phyloP scores from a whole-genome alignment of 2,329 filamentous ascomycete species.

The Cryphonectria japonica region DNA sequence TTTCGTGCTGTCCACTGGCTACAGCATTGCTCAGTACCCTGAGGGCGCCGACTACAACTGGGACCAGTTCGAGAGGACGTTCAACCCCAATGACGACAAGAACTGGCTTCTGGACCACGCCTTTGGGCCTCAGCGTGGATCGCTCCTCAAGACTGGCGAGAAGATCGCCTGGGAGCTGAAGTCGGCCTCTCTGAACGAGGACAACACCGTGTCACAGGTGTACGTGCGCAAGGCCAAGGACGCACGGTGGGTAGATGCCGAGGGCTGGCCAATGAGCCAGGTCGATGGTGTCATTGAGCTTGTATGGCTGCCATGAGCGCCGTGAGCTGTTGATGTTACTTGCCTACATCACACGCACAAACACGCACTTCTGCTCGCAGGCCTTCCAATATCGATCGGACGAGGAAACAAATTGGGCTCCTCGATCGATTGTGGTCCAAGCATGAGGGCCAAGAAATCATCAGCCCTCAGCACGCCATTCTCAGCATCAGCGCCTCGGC shows the following conservation, averaged over 20 bases:
- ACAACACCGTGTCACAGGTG: slow-evolving; percentile 56
- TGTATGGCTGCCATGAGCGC: slow-evolving; percentile 52
- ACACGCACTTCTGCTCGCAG: background rate
- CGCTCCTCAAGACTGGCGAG: slow-evolving; percentile 36
- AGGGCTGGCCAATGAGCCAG: slow-evolving; percentile 53
- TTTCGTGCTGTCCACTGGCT: slow-evolving; percentile 62
- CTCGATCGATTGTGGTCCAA: background rate
- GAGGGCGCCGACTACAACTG: slow-evolving; percentile 48
- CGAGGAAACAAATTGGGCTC: background rate
- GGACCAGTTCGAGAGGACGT: slow-evolving; percentile 40
- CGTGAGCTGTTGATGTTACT: background rate
- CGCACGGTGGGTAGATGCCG: slow-evolving; percentile 53
- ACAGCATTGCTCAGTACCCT: slow-evolving; percentile 62
- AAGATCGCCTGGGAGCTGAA: slow-evolving; percentile 51
- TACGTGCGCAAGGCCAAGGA: slow-evolving; percentile 59
- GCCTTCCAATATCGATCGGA: background rate
- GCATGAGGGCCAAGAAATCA: background rate
- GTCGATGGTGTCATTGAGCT: slow-evolving; percentile 61
- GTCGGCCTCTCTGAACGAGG: slow-evolving; percentile 50
- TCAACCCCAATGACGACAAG: slow-evolving; percentile 37
- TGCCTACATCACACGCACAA: background rate
- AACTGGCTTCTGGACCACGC: slow-evolving; percentile 40
- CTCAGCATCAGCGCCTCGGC: background rate
- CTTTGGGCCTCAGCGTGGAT: slow-evolving; percentile 38
- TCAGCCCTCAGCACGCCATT: background rate